phyloP scores from a whole-genome alignment of 805 yeast species.

The Kregervanrija pseudodelftensis region DNA sequence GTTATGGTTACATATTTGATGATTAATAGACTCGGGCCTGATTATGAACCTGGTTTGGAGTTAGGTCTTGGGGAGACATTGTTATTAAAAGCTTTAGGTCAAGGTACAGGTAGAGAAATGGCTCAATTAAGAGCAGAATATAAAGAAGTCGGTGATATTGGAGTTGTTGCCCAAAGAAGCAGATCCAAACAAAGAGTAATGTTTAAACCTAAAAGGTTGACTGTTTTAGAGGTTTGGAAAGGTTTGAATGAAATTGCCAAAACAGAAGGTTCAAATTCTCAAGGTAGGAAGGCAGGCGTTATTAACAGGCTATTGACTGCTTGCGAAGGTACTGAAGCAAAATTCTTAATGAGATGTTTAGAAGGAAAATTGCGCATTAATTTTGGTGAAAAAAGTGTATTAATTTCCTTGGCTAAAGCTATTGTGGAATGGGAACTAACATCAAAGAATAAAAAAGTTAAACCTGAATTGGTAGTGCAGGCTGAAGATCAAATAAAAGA shows the following conservation, averaged over 20 bases:
- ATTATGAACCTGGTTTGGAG: constrained; percentile 83
- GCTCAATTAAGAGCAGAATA: constrained; percentile 68
- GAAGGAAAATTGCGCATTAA: constrained; percentile 94
- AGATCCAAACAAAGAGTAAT: constrained; percentile 83
- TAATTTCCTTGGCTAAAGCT: constrained; percentile 80
- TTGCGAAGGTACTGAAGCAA: constrained; percentile 82
- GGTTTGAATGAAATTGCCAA: constrained; percentile 72
- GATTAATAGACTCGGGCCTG: constrained; percentile 89
- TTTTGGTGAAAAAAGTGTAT: constrained; percentile 87
- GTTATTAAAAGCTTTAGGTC: constrained; percentile 80
- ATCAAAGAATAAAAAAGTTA: constrained; percentile 19
- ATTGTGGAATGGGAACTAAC: constrained; percentile 53
- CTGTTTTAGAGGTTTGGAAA: constrained; percentile 64
- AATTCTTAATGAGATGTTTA: constrained; percentile 78
- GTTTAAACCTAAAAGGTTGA: constrained; percentile 84
- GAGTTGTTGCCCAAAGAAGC: constrained; percentile 78
- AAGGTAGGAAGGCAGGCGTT: constrained; percentile 63
- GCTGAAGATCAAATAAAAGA: constrained; percentile 80
- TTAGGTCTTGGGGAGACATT: constrained; percentile 90
- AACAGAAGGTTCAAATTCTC: constrained; percentile 75
- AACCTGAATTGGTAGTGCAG: constrained; percentile 39
- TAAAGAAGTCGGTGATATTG: constrained; percentile 81
- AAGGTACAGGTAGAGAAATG: constrained; percentile 77
- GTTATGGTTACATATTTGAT: constrained; percentile 73
- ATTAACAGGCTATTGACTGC: constrained; percentile 83